Evolutionary conservation across 768 basidiomycete genomes (phyloP).

Genomic region (Boletus barrowsii): DNA sequence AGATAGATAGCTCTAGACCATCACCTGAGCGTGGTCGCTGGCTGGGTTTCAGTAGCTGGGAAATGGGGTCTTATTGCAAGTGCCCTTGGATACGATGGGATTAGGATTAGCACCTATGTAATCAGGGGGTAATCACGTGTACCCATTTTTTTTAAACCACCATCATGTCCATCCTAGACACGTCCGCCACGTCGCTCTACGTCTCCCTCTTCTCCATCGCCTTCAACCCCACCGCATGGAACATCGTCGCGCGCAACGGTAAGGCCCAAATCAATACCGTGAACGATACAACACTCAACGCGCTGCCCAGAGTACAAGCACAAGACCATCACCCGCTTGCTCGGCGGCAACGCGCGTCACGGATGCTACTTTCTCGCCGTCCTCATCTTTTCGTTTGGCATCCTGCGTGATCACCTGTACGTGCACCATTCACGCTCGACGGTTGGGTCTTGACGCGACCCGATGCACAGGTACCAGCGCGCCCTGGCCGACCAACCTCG

Average conservation of each 20-base stretch:
- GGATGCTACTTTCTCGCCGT: conserved; percentile 89
- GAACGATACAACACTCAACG: too few species aligned
- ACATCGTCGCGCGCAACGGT: conserved; percentile 92
- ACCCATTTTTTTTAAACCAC: too few species aligned
- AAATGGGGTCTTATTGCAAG: neutral
- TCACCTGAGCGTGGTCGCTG: conserved; percentile 4
- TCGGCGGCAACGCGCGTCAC: conserved; percentile 65
- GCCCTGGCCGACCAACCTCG: conserved; percentile 79
- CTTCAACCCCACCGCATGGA: conserved; percentile 97
- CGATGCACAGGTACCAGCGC: conserved; percentile 56
- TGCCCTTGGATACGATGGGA: too few species aligned
- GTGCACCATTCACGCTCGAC: conserved; percentile 27
- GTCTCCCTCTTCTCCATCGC: conserved; percentile 65
- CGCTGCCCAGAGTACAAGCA: conserved; percentile 63
- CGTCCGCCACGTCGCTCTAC: conserved; percentile 61
- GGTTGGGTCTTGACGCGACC: too few species aligned
- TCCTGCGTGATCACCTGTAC: conserved; percentile 82
- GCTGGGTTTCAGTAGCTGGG: conserved; percentile 14
- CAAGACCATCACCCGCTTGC: conserved; percentile 82
- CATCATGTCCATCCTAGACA: conserved; percentile 45
- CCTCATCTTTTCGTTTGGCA: conserved; percentile 81
- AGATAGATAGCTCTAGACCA: conserved; percentile 4
- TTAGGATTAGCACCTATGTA: too few species aligned
- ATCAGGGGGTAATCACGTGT: too few species aligned
- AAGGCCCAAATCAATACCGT: conserved; percentile 17